Conservation (phyloP, 2,329 filamentous ascomycete species). For the Calonectria naviculata region DNA sequence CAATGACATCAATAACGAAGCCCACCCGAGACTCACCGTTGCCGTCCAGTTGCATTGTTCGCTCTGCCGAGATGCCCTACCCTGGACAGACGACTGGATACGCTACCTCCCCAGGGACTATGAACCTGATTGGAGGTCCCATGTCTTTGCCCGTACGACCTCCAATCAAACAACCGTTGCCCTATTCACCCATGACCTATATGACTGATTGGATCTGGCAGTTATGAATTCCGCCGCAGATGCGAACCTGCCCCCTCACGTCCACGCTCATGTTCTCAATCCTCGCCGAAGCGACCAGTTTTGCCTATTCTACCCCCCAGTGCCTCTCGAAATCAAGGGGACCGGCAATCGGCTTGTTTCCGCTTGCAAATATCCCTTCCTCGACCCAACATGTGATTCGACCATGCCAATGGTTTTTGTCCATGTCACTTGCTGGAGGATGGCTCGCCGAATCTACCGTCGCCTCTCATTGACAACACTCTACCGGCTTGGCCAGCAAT, state of each 20-base stretch:
- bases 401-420: conserved; percentile 11
- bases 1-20: not conserved
- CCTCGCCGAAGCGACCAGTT: not conserved
- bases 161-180: not conserved
- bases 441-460: conserved; percentile 9
- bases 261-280: not conserved
- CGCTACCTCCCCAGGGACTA: not conserved
- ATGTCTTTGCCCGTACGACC: not conserved
- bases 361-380: not conserved
- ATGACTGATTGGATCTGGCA: not conserved
- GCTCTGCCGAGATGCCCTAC: not conserved
- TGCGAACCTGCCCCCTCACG: not conserved
- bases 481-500: conserved; percentile 14
- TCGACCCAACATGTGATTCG: not conserved
- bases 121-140: conserved; percentile 1
- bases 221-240: not conserved
- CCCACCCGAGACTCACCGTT: not conserved
- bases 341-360: not conserved
- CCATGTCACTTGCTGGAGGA: conserved; percentile 15
- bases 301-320: not conserved
- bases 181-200: too few species aligned
- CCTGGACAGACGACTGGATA: conserved; percentile 2
- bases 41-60: not conserved
- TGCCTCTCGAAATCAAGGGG: not conserved
- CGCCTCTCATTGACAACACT: not conserved